Evolutionary conservation across 2,329 filamentous ascomycete genomes (phyloP).

Genomic region (Pyrenophora teres): DNA sequence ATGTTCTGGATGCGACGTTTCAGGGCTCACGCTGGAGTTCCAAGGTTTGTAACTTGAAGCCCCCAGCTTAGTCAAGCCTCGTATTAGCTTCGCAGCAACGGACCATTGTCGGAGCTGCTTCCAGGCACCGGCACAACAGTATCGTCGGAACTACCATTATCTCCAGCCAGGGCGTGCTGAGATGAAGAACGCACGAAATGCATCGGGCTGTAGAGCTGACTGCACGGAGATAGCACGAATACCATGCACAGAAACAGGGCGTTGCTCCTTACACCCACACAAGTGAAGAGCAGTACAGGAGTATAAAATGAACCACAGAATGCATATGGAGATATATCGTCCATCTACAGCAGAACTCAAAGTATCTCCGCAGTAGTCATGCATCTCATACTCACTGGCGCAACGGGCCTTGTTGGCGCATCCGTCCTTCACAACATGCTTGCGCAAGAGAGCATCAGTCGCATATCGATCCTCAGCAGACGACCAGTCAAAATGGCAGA

Average conservation of each 20-base stretch:
- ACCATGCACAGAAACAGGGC: too few species aligned
- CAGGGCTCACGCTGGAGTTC: conserved; percentile 1
- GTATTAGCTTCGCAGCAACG: conserved; percentile 2
- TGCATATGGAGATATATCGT: background rate
- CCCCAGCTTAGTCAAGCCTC: conserved; percentile 14
- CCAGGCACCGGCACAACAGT: background rate
- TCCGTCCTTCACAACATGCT: conserved; percentile 48
- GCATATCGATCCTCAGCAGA: conserved; percentile 70
- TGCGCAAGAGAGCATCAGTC: conserved; percentile 56
- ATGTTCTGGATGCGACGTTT: conserved; percentile 1
- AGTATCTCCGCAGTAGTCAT: conserved; percentile 13
- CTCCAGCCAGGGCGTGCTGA: background rate
- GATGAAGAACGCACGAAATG: background rate
- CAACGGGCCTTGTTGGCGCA: conserved; percentile 50
- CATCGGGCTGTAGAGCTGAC: background rate
- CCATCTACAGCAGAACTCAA: background rate
- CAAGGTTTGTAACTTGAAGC: background rate
- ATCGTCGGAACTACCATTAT: background rate
- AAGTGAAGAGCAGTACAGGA: too few species aligned
- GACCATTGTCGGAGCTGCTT: conserved; percentile 13
- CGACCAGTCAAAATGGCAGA: conserved; percentile 68
- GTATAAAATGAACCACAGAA: too few species aligned
- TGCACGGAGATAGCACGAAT: too few species aligned
- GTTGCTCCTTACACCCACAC: too few species aligned
- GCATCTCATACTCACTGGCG: conserved; percentile 53